Evolutionary conservation across 129 eudicot species (phyloP).

Genomic region (Deinandra increscens): DNA sequence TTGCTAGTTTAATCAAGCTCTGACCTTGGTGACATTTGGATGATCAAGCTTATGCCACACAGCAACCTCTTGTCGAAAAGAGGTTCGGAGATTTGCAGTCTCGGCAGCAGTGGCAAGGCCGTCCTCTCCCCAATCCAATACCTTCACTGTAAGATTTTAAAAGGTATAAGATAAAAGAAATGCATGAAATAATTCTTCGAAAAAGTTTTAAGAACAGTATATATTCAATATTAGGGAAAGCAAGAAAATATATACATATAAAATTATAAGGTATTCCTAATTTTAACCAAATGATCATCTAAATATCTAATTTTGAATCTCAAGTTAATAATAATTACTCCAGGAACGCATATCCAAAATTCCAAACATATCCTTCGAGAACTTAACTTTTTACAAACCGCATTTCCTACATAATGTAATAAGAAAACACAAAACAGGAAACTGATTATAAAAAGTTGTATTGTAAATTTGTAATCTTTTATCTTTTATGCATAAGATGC

Average conservation of each 20-base stretch:
- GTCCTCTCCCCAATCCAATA: slow-evolving; percentile 95
- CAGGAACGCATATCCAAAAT: too few species aligned
- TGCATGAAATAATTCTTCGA: background rate
- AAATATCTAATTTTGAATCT: too few species aligned
- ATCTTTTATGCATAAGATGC: background rate
- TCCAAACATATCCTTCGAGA: too few species aligned
- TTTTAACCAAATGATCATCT: background rate
- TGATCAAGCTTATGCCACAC: slow-evolving; percentile 98
- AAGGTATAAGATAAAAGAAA: slow-evolving; percentile 4
- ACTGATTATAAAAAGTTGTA: background rate
- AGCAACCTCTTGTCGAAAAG: slow-evolving; percentile 84
- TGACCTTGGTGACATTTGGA: slow-evolving; percentile 94
- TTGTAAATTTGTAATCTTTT: too few species aligned
- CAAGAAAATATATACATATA: background rate
- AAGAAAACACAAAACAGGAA: background rate
- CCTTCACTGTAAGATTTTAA: slow-evolving; percentile 56
- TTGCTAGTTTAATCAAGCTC: background rate
- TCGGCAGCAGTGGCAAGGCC: slow-evolving; percentile 82
- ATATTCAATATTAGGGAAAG: background rate
- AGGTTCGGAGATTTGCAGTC: slow-evolving; percentile 68
- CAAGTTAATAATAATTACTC: too few species aligned
- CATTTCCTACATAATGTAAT: background rate
- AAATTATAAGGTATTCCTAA: background rate
- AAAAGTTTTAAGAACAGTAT: background rate
- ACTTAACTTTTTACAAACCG: too few species aligned